A percentile compares a stretch with the other conserved stretches of the same genome.
Evolutionary conservation across 257 asterid species (phyloP).

Genomic region (Catharanthus roseus): DNA sequence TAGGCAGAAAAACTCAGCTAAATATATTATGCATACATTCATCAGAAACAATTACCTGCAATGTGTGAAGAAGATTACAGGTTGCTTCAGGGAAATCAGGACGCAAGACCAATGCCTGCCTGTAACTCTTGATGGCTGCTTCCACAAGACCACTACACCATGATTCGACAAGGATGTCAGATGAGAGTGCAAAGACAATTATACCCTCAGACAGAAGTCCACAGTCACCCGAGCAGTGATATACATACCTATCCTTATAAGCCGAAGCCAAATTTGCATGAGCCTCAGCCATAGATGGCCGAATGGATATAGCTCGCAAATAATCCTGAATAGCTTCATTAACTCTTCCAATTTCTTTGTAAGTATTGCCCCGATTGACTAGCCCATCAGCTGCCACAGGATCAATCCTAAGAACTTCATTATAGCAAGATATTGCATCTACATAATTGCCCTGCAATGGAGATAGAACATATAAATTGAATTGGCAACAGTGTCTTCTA

Average conservation of each 20-base stretch:
- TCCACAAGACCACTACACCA: slow-evolving; percentile 82
- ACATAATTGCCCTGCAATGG: slow-evolving; percentile 76
- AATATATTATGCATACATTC: not conserved
- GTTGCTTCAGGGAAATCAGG: slow-evolving; percentile 99
- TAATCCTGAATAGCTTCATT: slow-evolving; percentile 92
- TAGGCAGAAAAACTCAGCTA: not conserved
- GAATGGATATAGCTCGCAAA: slow-evolving; percentile 65
- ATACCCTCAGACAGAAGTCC: slow-evolving; percentile 1
- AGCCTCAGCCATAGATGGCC: slow-evolving; percentile 99
- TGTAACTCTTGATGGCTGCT: slow-evolving; percentile 89
- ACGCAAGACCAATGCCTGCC: slow-evolving; percentile 79
- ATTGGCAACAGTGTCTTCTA: not conserved
- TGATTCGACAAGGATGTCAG: slow-evolving; percentile 11
- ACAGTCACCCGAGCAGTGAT: not conserved
- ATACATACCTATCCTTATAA: slow-evolving; percentile 77
- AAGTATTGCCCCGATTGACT: slow-evolving; percentile 97
- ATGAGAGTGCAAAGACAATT: not conserved
- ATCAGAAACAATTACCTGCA: slow-evolving; percentile 50
- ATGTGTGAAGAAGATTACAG: slow-evolving; percentile 93
- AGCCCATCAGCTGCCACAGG: slow-evolving; percentile 97
- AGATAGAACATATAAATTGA: not conserved
- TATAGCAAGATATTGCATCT: slow-evolving; percentile 98
- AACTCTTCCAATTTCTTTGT: slow-evolving; percentile 94
- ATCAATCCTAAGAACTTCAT: slow-evolving; percentile 91
- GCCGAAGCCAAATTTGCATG: slow-evolving; percentile 99